phyloP scores from a whole-genome alignment of 1,284 basidiomycete genomes.

The Peniophora sp. region DNA sequence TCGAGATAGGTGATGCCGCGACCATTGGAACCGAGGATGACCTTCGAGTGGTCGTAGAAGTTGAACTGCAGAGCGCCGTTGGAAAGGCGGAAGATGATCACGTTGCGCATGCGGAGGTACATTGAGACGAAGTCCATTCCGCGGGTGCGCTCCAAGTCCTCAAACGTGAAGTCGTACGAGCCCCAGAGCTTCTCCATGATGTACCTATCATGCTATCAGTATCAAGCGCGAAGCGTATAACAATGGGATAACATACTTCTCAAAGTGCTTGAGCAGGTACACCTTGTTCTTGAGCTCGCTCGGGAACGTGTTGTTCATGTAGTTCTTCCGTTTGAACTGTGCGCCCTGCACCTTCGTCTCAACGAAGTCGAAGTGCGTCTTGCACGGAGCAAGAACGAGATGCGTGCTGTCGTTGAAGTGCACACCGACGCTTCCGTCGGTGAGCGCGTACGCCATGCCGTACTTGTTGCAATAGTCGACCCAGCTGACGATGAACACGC shows the following conservation, averaged over 20 bases:
- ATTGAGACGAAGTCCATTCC: constrained; percentile 95
- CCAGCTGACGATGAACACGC: constrained; percentile 94
- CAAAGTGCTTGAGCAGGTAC: constrained; percentile 88
- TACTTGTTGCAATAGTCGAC: constrained; percentile 98
- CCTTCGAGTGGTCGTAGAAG: constrained; percentile 96
- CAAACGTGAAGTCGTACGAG: constrained; percentile 75
- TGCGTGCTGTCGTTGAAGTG: constrained; percentile 95
- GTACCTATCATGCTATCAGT: constrained; percentile 31
- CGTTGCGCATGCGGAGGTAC: constrained; percentile 93
- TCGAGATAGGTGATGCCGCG: constrained; percentile 83
- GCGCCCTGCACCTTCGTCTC: constrained; percentile 52
- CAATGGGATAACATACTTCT: constrained; percentile 28
- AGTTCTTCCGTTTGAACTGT: constrained; percentile 63
- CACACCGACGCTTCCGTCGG: constrained; percentile 90
- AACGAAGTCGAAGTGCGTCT: constrained; percentile 86
- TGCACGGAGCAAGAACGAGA: constrained; percentile 78
- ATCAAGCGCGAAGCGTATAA: too few species aligned
- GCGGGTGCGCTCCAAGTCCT: constrained; percentile 57
- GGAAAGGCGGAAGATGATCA: constrained; percentile 94
- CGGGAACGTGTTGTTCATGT: constrained; percentile 57
- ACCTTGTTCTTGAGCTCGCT: constrained; percentile 82
- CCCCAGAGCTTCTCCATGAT: constrained; percentile 84
- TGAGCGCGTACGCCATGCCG: constrained; percentile 95
- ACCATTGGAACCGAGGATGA: constrained; percentile 80
- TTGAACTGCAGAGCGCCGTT: constrained; percentile 95